Conservation (phyloP, 768 basidiomycete genomes). For the Cubamyces lactineus region DNA sequence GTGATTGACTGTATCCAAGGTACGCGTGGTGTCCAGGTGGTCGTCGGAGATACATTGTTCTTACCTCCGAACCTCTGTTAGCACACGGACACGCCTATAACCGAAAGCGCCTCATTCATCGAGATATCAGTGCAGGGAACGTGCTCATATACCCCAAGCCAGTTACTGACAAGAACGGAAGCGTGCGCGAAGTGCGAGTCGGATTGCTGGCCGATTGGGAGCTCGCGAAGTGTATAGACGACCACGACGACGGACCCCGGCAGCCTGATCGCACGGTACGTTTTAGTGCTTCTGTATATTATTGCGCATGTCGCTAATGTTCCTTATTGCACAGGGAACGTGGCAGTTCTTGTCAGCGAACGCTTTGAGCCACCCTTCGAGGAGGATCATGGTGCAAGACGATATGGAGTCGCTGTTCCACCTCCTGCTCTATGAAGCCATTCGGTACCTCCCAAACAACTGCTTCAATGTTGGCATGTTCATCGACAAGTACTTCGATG, state of each 20-base stretch:
- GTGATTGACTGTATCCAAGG: background rate
- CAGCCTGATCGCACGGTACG: slow-evolving; percentile 7
- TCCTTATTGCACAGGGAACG: slow-evolving; percentile 1
- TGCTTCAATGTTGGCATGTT: background rate
- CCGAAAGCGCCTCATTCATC: background rate
- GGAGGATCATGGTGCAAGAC: background rate
- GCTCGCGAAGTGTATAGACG: background rate
- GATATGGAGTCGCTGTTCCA: slow-evolving; percentile 18
- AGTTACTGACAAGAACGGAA: background rate
- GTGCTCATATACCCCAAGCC: background rate
- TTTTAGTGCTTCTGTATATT: too few relatives aligned
- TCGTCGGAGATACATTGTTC: too few relatives aligned
- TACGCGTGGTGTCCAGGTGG: background rate
- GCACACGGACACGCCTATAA: background rate
- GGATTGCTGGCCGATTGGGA: slow-evolving; percentile 9
- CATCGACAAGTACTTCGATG: slow-evolving; percentile 10
- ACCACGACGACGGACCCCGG: background rate
- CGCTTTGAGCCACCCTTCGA: background rate
- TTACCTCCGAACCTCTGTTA: background rate
- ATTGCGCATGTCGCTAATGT: background rate
- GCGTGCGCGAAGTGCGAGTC: background rate
- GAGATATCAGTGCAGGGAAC: slow-evolving; percentile 9
- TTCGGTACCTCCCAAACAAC: slow-evolving; percentile 11
- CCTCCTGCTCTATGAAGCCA: slow-evolving; percentile 7
- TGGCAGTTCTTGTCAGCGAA: slow-evolving; percentile 16